These are phyloP conservation scores for Sporothrix brasiliensis DNA, from an alignment of 2,329 filamentous ascomycete species.

Conservation along the genomic window DNA sequence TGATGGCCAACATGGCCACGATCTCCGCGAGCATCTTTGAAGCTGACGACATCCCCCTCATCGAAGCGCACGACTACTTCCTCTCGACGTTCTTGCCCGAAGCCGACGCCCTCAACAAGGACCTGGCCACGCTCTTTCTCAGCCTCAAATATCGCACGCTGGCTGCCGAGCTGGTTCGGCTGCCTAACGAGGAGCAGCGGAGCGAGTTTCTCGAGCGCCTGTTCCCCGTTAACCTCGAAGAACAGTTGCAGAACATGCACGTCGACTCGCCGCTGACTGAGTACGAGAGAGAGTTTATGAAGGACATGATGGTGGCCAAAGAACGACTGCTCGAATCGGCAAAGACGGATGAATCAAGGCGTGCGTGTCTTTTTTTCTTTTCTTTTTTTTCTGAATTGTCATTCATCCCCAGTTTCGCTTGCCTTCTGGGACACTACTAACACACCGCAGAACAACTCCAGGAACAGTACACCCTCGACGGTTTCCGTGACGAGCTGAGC, in stretches of 20 bases:
- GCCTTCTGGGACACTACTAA: constrained; percentile 1
- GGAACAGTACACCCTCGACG: constrained; percentile 47
- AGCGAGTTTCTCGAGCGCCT: constrained; percentile 54
- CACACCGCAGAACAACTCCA: constrained; percentile 39
- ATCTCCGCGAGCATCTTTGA: constrained; percentile 49
- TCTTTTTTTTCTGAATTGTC: not conserved
- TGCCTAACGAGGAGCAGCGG: constrained; percentile 31
- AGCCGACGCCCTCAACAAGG: constrained; percentile 46
- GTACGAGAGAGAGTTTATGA: constrained; percentile 34
- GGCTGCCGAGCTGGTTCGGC: constrained; percentile 23
- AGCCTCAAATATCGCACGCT: constrained; percentile 49
- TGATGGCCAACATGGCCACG: constrained; percentile 55
- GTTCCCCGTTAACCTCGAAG: constrained; percentile 60
- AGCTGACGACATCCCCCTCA: constrained; percentile 45
- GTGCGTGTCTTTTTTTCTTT: constrained; percentile 34
- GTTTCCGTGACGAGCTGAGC: constrained; percentile 44
- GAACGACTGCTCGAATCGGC: constrained; percentile 56
- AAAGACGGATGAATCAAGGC: constrained; percentile 51
- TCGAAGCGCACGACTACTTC: constrained; percentile 51
- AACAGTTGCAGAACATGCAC: constrained; percentile 46
- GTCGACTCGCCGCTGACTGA: constrained; percentile 40
- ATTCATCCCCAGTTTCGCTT: not conserved
- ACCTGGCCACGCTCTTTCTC: constrained; percentile 50
- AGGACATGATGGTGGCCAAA: constrained; percentile 40
- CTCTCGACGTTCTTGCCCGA: constrained; percentile 50